Base-by-base conservation (phyloP, 2,329 filamentous ascomycete genomes). In the Penicillium sumatraense region DNA sequence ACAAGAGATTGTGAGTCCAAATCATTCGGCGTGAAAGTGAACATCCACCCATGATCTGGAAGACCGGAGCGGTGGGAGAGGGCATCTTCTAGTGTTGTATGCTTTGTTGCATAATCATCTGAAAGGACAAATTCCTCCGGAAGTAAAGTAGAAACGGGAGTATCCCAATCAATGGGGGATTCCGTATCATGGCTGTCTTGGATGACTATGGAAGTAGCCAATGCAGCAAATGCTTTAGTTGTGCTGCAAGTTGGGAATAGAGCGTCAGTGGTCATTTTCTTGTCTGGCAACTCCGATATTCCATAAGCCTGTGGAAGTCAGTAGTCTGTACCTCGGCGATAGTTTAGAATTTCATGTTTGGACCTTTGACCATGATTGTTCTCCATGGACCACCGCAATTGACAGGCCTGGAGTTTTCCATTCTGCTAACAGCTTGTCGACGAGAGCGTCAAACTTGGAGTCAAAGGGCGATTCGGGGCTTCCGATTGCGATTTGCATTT, bases 141-240 rank as follows among this genome's bases (percentile, higher is more conserved):
- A 26, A 78, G 69, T 14, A 78, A 44, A 10, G 67, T 61, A 11
- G 66, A 64, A 5, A 79, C 60, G 2, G 69, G 68, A 0, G 74
- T 77, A 0, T 66, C 57, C 72, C 75, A 78, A 18, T 56, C 54
- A 33, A 78, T 52, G 3, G 63, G 61, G 0, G 35, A 50, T 2
- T 59, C 8, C 0, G 54, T 53, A 14, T 49, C 9, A 16, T 61
- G 61, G 31, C 54, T 63, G 10, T 66, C 63, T 11, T 68, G 53
- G 18, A 68, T 62, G 1, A 47, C 51, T 2, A 65, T 38, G 10
- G 65, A 65, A 9, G 63, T 53, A 11, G 62, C 60, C 9, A 66
- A 64, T 3, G 62, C 62, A 8, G 65, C 61, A 44, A 69, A 69
- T 27, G 66, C 65, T 49, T 69, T 69, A 3, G 67, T 68, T 4